Evolutionary conservation across 1,284 basidiomycete genomes (phyloP).

Genomic region (Fistulinella staudtii): DNA sequence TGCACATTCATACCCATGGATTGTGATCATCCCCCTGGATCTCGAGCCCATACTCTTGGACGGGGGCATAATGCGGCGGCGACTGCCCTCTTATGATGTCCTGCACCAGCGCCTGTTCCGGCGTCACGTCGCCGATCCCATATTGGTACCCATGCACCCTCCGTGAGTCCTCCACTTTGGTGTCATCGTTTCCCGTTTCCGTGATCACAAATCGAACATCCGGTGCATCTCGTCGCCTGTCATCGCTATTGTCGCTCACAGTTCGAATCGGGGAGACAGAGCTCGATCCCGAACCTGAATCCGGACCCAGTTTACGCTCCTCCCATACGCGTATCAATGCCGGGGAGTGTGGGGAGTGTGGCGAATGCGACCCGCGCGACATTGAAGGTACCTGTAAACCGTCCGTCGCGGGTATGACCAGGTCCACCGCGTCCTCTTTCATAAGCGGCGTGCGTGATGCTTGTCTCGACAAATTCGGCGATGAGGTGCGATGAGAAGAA

Average conservation of each 20-base stretch:
- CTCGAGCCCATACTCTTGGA: too few relatives aligned
- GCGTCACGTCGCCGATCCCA: too few relatives aligned
- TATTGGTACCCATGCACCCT: neutral
- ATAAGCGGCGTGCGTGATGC: conserved; percentile 18
- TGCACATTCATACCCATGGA: too few relatives aligned
- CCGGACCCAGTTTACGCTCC: neutral
- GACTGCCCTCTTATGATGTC: too few relatives aligned
- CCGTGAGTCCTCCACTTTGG: neutral
- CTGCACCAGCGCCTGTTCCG: too few relatives aligned
- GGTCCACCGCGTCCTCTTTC: conserved; percentile 29
- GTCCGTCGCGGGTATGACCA: conserved; percentile 21
- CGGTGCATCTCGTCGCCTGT: neutral
- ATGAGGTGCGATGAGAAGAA: conserved; percentile 5
- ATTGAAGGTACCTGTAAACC: conserved; percentile 16
- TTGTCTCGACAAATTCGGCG: conserved; percentile 5
- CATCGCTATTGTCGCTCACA: neutral
- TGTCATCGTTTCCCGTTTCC: neutral
- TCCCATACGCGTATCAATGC: conserved; percentile 29
- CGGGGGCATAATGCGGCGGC: too few relatives aligned
- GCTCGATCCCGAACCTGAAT: neutral
- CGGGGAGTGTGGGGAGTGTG: conserved; percentile 15
- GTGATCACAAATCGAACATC: neutral
- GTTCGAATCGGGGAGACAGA: neutral
- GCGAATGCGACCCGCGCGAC: conserved; percentile 16
- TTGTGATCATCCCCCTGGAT: too few relatives aligned